Percentiles rank a stretch among this genome's conserved stretches.
Conservation (phyloP, 2,329 filamentous ascomycete species). For the Fusarium temperatum region DNA sequence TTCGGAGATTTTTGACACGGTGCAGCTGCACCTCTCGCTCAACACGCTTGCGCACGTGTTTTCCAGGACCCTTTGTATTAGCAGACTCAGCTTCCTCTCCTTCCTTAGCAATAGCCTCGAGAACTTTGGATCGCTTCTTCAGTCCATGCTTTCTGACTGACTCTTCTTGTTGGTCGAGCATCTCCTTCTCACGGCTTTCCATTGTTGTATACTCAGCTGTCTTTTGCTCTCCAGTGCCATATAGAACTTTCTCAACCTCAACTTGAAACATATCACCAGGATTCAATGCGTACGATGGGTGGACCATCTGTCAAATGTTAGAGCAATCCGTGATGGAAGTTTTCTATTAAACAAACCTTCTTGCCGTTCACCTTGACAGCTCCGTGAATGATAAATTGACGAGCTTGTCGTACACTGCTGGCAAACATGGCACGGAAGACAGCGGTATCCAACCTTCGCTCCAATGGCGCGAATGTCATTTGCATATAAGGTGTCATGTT, state of each 20-base stretch:
- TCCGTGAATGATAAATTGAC: conserved; percentile 94
- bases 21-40: conserved; percentile 41
- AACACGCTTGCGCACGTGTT: conserved; percentile 24
- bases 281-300: conserved; percentile 93
- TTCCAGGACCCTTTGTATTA: conserved; percentile 25
- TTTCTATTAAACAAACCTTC: conserved; percentile 67
- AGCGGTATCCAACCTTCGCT: conserved; percentile 91
- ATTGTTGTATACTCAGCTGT: conserved; percentile 44
- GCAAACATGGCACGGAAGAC: conserved; percentile 94
- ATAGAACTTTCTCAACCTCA: conserved; percentile 86
- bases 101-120: conserved; percentile 32
- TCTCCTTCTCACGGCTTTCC: conserved; percentile 38
- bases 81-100: conserved; percentile 30
- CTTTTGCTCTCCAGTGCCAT: conserved; percentile 82
- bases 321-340: background rate
- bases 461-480: conserved; percentile 92
- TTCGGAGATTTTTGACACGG: conserved; percentile 41
- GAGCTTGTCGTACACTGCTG: conserved; percentile 89
- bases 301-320: conserved; percentile 73
- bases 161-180: conserved; percentile 39
- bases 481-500: conserved; percentile 87
- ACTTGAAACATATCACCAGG: conserved; percentile 99
- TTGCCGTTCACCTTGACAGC: conserved; percentile 96
- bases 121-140: conserved; percentile 28
- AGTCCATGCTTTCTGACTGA: conserved; percentile 35